Percentiles rank a stretch among this genome's conserved stretches.
Conservation (phyloP, 73 alveolate species). For the Symbiodinium pilosum region DNA sequence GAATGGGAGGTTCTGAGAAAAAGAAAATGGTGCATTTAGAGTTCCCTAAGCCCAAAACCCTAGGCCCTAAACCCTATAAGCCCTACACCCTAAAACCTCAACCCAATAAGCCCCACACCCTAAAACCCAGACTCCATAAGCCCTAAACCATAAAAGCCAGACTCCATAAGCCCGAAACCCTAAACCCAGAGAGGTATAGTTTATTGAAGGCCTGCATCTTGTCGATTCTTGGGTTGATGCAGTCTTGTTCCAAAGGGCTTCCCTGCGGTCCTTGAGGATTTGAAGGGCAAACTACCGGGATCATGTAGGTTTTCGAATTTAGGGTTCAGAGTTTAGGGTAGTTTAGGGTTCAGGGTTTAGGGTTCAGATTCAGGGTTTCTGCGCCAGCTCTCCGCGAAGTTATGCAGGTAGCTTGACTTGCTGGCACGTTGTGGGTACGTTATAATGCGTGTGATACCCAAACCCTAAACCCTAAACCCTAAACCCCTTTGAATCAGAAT, state of each 20-base stretch:
- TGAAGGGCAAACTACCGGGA: background rate
- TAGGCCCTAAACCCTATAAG: background rate
- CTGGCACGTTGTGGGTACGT: no score
- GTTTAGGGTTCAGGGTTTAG: background rate
- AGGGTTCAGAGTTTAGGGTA: background rate
- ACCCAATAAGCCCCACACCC: background rate
- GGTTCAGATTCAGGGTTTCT: background rate
- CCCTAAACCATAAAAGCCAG: no score
- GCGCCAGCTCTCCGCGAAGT: background rate
- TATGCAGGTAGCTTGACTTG: no score
- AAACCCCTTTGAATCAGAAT: no score
- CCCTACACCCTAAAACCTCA: background rate
- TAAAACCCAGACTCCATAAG: no score
- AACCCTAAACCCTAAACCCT: no score
- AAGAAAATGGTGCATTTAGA: background rate
- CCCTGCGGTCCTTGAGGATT: no score
- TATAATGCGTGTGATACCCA: no score
- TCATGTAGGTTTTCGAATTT: background rate
- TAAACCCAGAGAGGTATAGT: background rate
- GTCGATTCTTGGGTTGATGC: no score
- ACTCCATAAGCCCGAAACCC: no score
- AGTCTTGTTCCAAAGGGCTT: no score
- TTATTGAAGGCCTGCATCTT: background rate
- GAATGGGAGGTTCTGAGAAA: background rate
- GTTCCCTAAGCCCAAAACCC: background rate